These are phyloP conservation scores for Penicillium sp. DNA, from an alignment of 2,329 filamentous ascomycete genomes.

Conservation along the genomic window DNA sequence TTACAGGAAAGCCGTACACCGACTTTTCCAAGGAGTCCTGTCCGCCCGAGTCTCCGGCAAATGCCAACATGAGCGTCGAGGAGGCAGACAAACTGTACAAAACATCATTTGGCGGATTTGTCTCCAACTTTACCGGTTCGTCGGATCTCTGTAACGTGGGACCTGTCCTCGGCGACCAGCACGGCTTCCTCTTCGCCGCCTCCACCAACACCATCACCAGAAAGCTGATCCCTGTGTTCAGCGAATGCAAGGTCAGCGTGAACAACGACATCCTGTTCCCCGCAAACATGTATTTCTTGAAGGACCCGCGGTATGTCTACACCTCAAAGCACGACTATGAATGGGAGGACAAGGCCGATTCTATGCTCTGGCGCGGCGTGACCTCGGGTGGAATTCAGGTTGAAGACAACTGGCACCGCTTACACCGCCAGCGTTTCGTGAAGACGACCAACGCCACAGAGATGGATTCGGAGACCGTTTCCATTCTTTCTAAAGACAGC, in stretches of 20 bases:
- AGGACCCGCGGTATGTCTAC: constrained; percentile 60
- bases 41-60: constrained; percentile 57
- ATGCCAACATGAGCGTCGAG: constrained; percentile 45
- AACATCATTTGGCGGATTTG: constrained; percentile 55
- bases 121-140: constrained; percentile 61
- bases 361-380: constrained; percentile 63
- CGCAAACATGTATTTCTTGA: constrained; percentile 64
- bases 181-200: constrained; percentile 61
- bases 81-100: constrained; percentile 51
- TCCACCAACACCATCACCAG: constrained; percentile 43
- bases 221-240: constrained; percentile 63
- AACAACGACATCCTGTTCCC: constrained; percentile 71
- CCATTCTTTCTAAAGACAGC: constrained; percentile 29
- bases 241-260: constrained; percentile 65
- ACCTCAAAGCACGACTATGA: constrained; percentile 54
- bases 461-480: constrained; percentile 21
- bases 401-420: constrained; percentile 34
- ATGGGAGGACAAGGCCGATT: constrained; percentile 59
- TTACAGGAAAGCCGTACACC: constrained; percentile 57
- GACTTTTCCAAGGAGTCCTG: constrained; percentile 58
- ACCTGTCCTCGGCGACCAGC: constrained; percentile 60
- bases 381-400: constrained; percentile 61
- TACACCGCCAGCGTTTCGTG: constrained; percentile 42
- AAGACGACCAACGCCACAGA: constrained; percentile 36
- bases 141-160: constrained; percentile 66